Percentiles rank a stretch among this genome's conserved stretches.
Conservation (phyloP, 208 protist species). For the Trypanosoma cruzi region DNA sequence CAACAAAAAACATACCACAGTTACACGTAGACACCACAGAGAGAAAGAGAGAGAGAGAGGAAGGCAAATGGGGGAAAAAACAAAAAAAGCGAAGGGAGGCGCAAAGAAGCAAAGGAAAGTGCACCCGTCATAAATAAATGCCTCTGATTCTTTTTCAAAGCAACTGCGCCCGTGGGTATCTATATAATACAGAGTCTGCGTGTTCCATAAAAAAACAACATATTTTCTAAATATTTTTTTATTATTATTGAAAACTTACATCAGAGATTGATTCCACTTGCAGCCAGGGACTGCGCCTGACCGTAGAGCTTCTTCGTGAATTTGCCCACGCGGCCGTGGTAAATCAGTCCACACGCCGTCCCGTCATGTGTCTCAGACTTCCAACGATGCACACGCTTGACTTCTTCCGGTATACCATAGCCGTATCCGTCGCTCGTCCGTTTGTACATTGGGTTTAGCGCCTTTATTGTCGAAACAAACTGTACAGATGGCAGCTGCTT, state of each 20-base stretch:
- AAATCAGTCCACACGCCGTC: constrained; percentile 76
- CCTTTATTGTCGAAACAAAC: constrained; percentile 33
- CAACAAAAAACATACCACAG: neutral
- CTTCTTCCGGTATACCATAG: constrained; percentile 55
- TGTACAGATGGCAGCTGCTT: constrained; percentile 29
- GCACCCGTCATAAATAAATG: neutral
- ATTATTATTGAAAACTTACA: neutral
- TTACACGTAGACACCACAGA: constrained; percentile 3
- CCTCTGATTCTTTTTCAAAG: neutral
- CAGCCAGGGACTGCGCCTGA: constrained; percentile 37
- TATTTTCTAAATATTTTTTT: too few species aligned
- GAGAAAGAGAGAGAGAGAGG: too few species aligned
- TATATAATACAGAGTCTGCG: neutral
- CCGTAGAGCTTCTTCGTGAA: constrained; percentile 55
- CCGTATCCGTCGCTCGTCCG: constrained; percentile 74
- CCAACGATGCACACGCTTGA: constrained; percentile 64
- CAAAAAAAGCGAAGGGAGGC: constrained; percentile 5
- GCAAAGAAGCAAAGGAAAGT: neutral
- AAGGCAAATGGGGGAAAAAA: constrained; percentile 21
- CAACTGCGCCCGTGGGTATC: neutral
- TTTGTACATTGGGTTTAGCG: constrained; percentile 83
- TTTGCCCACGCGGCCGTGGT: constrained; percentile 67
- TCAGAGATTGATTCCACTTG: constrained; percentile 86
- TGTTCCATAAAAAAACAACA: neutral
- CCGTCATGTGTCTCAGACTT: constrained; percentile 63